Conservation (phyloP, 345 rosid species). For the Camelina hispida region DNA sequence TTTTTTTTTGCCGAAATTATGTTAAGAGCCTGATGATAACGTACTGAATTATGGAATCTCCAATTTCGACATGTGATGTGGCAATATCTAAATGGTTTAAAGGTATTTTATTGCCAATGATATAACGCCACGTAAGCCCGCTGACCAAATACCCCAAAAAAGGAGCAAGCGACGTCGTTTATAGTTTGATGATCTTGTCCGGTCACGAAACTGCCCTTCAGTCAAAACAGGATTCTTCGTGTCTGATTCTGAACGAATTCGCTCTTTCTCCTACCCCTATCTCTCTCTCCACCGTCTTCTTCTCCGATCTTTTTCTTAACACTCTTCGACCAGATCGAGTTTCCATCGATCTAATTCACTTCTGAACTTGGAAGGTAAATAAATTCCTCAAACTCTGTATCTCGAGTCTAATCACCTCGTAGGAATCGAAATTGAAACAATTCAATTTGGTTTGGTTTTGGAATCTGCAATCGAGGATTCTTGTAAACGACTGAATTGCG, state of each 20-base stretch:
- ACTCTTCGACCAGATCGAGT: constrained; percentile 18
- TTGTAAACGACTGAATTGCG: neutral
- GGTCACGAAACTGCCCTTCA: constrained; percentile 39
- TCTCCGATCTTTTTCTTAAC: constrained; percentile 24
- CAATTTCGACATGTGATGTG: constrained; percentile 15
- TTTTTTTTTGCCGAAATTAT: neutral
- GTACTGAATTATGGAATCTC: neutral
- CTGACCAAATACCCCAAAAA: constrained; percentile 28
- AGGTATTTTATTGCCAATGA: constrained; percentile 6
- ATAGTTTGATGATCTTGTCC: constrained; percentile 37
- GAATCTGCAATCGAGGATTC: constrained; percentile 6
- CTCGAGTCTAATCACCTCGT: constrained; percentile 21
- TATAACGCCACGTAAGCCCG: constrained; percentile 24
- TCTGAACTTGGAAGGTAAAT: constrained; percentile 40
- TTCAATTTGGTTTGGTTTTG: constrained; percentile 12
- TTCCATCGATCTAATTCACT: neutral
- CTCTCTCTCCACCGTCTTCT: constrained; percentile 37
- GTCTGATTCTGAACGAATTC: constrained; percentile 39
- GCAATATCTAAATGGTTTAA: constrained; percentile 31
- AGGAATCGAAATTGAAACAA: constrained; percentile 8
- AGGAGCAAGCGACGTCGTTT: constrained; percentile 44
- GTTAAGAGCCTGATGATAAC: neutral
- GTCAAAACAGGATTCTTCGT: constrained; percentile 39
- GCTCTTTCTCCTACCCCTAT: neutral
- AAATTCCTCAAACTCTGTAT: constrained; percentile 7